Percentiles rank a stretch among this genome's conserved stretches.
phyloP scores from a whole-genome alignment of 768 basidiomycete species.

The Lactarius hengduanensis region DNA sequence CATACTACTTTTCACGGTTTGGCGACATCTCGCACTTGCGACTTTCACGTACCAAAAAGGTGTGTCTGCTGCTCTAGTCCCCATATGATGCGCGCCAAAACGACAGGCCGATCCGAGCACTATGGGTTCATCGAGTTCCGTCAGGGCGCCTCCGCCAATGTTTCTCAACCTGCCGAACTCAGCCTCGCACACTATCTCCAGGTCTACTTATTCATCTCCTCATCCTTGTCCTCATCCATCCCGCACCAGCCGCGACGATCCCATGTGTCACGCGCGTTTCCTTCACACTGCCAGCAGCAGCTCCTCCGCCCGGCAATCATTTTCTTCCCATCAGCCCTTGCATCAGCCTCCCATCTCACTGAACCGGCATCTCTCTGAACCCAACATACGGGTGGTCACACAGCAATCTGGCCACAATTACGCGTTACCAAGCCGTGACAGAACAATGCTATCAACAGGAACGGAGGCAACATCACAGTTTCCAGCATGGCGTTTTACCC shows the following conservation, averaged over 20 bases:
- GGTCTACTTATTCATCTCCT: constrained; percentile 8
- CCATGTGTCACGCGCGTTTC: constrained; percentile 20
- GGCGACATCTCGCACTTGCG: too few species aligned
- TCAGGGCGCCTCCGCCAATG: constrained; percentile 8
- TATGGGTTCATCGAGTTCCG: too few species aligned
- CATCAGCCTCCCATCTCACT: background rate
- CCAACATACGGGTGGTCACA: constrained; percentile 18
- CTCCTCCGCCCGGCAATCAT: constrained; percentile 13
- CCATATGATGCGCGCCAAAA: too few species aligned
- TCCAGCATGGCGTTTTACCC: too few species aligned
- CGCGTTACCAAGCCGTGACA: too few species aligned
- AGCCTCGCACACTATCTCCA: background rate
- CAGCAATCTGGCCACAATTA: background rate
- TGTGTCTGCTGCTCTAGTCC: too few species aligned
- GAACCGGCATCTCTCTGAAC: constrained; percentile 21
- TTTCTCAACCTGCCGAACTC: constrained; percentile 11
- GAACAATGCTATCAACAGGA: too few species aligned
- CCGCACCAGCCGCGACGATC: constrained; percentile 5
- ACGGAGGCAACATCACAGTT: too few species aligned
- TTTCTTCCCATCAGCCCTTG: constrained; percentile 10
- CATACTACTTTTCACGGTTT: too few species aligned
- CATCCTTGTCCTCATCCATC: background rate
- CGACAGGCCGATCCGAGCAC: too few species aligned
- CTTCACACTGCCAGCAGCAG: constrained; percentile 14
- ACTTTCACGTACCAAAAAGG: too few species aligned